Conservation (phyloP, 805 yeast species). For the Brettanomyces naardenensis region DNA sequence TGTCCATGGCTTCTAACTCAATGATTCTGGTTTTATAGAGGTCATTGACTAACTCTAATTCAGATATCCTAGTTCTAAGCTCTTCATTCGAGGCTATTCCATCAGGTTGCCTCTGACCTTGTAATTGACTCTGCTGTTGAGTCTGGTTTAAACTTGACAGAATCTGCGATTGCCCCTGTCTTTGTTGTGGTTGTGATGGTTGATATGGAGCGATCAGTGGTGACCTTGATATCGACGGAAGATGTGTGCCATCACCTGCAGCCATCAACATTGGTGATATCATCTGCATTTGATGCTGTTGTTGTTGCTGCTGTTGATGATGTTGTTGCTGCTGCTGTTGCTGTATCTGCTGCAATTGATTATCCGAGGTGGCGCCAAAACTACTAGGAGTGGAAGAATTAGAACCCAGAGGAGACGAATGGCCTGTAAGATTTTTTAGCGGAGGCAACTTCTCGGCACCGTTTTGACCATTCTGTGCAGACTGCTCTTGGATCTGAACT, state of each 20-base stretch:
- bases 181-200: constrained; percentile 6
- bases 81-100: constrained; percentile 18
- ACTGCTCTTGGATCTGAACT: too few relatives aligned
- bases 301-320: constrained; percentile 1
- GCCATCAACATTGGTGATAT: constrained; percentile 2
- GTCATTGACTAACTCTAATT: constrained; percentile 86
- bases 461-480: too few relatives aligned
- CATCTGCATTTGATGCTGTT: constrained; percentile 1
- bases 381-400: neutral
- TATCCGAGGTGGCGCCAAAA: neutral
- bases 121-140: constrained; percentile 4
- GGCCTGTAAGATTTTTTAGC: constrained; percentile 9
- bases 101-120: constrained; percentile 4
- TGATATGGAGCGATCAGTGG: constrained; percentile 1
- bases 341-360: neutral
- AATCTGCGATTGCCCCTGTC: too few relatives aligned
- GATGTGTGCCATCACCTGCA: neutral
- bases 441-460: constrained; percentile 16
- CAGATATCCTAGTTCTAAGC: constrained; percentile 72
- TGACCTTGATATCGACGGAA: neutral
- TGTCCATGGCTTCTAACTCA: constrained; percentile 70
- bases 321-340: constrained; percentile 1
- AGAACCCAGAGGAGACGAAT: constrained; percentile 1
- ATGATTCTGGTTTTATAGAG: constrained; percentile 73
- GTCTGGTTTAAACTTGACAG: constrained; percentile 3